phyloP scores from a whole-genome alignment of 1,284 basidiomycete species.

The Puccinia horiana region DNA sequence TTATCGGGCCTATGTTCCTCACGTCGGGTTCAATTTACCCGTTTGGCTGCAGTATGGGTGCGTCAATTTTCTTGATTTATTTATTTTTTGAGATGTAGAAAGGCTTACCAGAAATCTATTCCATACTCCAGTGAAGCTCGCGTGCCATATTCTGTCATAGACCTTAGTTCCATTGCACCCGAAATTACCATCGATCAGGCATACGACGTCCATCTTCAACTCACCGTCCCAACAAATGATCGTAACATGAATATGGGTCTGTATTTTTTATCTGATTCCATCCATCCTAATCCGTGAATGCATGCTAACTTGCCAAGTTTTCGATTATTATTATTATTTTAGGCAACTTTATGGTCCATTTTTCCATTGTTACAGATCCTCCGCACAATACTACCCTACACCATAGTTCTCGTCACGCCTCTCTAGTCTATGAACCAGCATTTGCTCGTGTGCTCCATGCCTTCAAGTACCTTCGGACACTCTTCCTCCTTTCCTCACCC shows the following conservation, averaged over 20 bases:
- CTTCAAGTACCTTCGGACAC: constrained; percentile 45
- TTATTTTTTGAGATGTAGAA: not conserved
- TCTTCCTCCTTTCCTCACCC: constrained; percentile 42
- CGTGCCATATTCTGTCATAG: constrained; percentile 25
- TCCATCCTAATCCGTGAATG: not conserved
- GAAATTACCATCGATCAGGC: constrained; percentile 41
- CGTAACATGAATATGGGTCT: constrained; percentile 41
- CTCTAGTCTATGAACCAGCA: constrained; percentile 34
- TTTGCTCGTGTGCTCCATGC: constrained; percentile 27
- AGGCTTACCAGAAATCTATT: constrained; percentile 11
- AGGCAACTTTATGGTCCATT: constrained; percentile 47
- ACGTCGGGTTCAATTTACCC: constrained; percentile 35
- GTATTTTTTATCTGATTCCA: not conserved
- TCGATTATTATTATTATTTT: not conserved
- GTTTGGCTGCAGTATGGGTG: constrained; percentile 48
- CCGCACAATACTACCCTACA: constrained; percentile 40
- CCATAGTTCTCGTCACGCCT: constrained; percentile 34
- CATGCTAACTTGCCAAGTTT: not conserved
- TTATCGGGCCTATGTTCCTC: constrained; percentile 36
- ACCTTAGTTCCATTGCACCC: constrained; percentile 13
- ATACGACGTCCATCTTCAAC: constrained; percentile 39
- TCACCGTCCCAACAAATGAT: constrained; percentile 44
- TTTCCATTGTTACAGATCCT: constrained; percentile 1
- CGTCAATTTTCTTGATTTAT: not conserved
- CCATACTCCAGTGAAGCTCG: constrained; percentile 25